Evolutionary conservation across 2,329 filamentous ascomycete genomes (phyloP).

Genomic region (Cytospora piceicola): DNA sequence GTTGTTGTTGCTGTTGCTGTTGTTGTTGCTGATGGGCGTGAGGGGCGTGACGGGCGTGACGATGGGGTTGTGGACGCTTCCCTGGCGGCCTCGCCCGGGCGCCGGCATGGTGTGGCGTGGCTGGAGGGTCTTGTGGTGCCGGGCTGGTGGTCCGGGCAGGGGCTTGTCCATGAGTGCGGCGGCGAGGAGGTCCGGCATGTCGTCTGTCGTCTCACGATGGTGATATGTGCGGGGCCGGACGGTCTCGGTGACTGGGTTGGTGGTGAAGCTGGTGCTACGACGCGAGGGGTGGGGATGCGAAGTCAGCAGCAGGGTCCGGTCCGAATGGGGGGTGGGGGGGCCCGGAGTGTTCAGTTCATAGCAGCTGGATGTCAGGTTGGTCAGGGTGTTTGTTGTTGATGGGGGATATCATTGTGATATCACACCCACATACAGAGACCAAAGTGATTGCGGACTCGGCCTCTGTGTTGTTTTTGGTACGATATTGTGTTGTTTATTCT

Average conservation of each 20-base stretch:
- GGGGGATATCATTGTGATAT: neutral
- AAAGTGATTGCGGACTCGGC: neutral
- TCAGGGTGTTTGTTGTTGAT: neutral
- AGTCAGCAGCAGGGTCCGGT: neutral
- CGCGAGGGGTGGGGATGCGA: neutral
- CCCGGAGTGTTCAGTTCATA: neutral
- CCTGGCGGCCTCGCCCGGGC: neutral
- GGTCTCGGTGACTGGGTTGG: neutral
- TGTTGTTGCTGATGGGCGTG: conserved; percentile 3
- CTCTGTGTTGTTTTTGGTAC: neutral
- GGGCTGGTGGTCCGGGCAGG: conserved; percentile 1
- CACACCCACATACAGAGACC: neutral
- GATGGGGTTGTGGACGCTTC: neutral
- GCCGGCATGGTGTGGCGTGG: neutral
- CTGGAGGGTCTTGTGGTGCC: neutral
- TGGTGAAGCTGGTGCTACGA: neutral
- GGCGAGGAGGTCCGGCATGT: conserved; percentile 2
- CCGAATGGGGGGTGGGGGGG: neutral
- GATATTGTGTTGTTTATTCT: neutral
- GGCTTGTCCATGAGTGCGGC: conserved; percentile 7
- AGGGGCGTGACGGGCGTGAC: neutral
- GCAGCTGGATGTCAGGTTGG: neutral
- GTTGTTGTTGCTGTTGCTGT: too few species aligned
- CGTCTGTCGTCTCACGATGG: neutral
- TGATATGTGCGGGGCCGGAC: neutral